Conservation (phyloP, 768 basidiomycete genomes). For the Boletus barrowsii region DNA sequence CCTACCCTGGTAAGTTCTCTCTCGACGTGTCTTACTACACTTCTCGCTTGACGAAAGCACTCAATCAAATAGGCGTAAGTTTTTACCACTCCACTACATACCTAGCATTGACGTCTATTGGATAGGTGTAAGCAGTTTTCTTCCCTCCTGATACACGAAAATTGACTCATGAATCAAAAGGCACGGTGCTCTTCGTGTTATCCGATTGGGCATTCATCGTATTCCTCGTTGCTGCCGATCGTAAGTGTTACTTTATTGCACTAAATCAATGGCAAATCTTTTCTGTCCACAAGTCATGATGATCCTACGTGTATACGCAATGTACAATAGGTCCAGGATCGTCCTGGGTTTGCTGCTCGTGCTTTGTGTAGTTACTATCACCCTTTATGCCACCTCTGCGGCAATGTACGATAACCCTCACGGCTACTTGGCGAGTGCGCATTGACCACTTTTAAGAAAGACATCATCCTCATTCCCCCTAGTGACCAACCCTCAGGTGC, state of each 20-base stretch:
- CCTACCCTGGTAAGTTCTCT: constrained; percentile 5
- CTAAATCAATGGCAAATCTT: background rate
- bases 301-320: constrained; percentile 26
- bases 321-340: constrained; percentile 16
- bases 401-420: constrained; percentile 4
- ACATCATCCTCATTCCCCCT: background rate
- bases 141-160: background rate
- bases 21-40: background rate
- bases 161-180: constrained; percentile 3
- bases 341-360: constrained; percentile 15
- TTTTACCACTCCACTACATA: background rate
- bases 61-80: constrained; percentile 14
- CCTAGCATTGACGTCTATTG: background rate
- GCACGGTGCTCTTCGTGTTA: constrained; percentile 1
- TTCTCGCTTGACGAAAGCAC: background rate
- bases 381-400: background rate
- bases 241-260: constrained; percentile 7
- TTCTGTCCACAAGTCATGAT: constrained; percentile 14
- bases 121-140: constrained; percentile 15
- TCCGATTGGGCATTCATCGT: background rate
- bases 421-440: constrained; percentile 8
- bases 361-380: constrained; percentile 7
- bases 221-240: constrained; percentile 17
- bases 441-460: background rate
- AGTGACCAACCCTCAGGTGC: constrained; percentile 11